Evolutionary conservation across 306 rosid genomes (phyloP).

Genomic region (Glycyrrhiza uralensis): DNA sequence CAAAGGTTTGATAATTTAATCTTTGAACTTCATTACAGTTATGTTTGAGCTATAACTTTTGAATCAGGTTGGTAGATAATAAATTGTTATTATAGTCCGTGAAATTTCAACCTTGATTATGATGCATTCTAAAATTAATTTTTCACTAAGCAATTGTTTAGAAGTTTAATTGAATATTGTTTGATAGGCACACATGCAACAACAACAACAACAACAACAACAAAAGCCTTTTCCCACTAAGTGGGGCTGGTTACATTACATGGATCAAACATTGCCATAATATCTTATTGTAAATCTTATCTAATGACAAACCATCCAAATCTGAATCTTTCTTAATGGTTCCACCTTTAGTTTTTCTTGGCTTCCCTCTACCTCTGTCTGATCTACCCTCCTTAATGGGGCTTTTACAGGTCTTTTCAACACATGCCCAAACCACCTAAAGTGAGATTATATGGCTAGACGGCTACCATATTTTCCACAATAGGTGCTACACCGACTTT

Average conservation of each 20-base stretch:
- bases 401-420: neutral
- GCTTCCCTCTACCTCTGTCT: neutral
- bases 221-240: neutral
- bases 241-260: neutral
- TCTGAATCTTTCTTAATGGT: neutral
- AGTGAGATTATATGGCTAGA: neutral
- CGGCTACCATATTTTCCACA: neutral
- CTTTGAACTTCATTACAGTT: constrained; percentile 16
- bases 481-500: neutral
- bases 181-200: neutral
- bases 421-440: too few relatives aligned
- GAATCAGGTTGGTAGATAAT: neutral
- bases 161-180: neutral
- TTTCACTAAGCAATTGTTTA: neutral
- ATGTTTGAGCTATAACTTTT: constrained; percentile 9
- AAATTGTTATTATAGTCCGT: neutral
- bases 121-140: constrained; percentile 3
- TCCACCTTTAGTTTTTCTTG: neutral
- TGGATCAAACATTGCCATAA: neutral
- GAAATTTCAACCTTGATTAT: neutral
- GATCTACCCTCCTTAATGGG: neutral
- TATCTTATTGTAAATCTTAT: neutral
- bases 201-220: neutral
- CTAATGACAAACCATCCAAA: neutral
- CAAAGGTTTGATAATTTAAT: constrained; percentile 53